phyloP scores from a whole-genome alignment of 2,329 filamentous ascomycete genomes.

The Fusarium sp. region DNA sequence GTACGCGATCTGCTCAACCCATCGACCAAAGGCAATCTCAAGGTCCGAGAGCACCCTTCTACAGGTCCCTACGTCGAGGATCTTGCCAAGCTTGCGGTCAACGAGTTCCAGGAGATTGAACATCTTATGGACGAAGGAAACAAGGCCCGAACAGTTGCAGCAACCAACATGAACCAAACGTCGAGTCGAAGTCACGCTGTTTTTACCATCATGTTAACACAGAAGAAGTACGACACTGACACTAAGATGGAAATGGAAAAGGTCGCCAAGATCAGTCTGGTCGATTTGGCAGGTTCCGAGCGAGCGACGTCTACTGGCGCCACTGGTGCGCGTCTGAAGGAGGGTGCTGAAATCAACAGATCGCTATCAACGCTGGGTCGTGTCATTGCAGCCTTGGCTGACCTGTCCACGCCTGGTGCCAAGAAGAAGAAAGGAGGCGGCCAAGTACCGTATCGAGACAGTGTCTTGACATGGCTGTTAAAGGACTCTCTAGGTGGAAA shows the following conservation, averaged over 20 bases:
- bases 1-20: constrained; percentile 96
- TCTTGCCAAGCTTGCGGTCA: constrained; percentile 92
- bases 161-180: constrained; percentile 99
- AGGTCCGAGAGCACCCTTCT: constrained; percentile 96
- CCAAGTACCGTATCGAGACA: constrained; percentile 96
- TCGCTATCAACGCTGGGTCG: constrained; percentile 95
- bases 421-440: constrained; percentile 78
- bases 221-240: constrained; percentile 90
- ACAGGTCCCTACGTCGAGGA: constrained; percentile 99
- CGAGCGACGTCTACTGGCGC: constrained; percentile 97
- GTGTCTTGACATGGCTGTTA: constrained; percentile 93
- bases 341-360: constrained; percentile 98
- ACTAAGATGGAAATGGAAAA: constrained; percentile 98
- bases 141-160: constrained; percentile 96
- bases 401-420: constrained; percentile 86
- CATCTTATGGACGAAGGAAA: constrained; percentile 99
- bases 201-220: constrained; percentile 94
- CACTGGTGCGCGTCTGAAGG: constrained; percentile 93
- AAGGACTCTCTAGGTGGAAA: constrained; percentile 98
- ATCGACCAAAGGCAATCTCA: constrained; percentile 93
- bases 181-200: constrained; percentile 98
- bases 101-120: constrained; percentile 95
- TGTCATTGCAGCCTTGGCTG: constrained; percentile 95
- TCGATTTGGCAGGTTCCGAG: constrained; percentile 97
- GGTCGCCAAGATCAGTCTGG: constrained; percentile 96